Conservation (phyloP, 2,329 filamentous ascomycete species). For the Diplodia scrobiculata region DNA sequence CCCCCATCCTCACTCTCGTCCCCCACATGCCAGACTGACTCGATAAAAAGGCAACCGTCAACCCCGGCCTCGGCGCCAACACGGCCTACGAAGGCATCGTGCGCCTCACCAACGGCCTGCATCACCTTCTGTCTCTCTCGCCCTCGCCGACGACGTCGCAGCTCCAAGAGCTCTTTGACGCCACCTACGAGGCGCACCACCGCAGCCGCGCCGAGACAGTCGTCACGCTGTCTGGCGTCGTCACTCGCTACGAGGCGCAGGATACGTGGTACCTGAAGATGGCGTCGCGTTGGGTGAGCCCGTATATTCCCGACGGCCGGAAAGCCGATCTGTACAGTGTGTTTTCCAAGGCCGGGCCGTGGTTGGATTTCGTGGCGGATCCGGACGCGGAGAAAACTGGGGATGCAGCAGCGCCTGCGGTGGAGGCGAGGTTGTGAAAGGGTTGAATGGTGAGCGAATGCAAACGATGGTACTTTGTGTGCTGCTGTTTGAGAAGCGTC, state of each 20-base stretch:
- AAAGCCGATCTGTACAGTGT: conserved; percentile 11
- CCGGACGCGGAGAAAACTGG: background rate
- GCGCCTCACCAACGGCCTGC: conserved; percentile 9
- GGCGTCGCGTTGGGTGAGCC: conserved; percentile 13
- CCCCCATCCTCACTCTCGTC: too few relatives aligned
- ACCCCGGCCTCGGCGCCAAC: conserved; percentile 23
- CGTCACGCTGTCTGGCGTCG: conserved; percentile 1
- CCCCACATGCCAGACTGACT: too few relatives aligned
- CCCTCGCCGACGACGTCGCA: background rate
- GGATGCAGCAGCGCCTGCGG: background rate
- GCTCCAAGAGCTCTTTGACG: background rate
- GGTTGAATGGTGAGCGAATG: too few relatives aligned
- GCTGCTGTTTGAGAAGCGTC: too few relatives aligned
- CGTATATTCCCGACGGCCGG: conserved; percentile 14
- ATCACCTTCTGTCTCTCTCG: background rate
- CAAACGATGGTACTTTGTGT: too few relatives aligned
- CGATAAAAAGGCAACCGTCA: conserved; percentile 4
- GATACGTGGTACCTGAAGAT: conserved; percentile 18
- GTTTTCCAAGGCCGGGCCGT: conserved; percentile 1
- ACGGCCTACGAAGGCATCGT: conserved; percentile 16
- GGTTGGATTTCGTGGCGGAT: conserved; percentile 6
- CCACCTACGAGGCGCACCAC: conserved; percentile 4
- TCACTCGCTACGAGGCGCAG: conserved; percentile 19
- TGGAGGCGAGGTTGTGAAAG: conserved; percentile 7
- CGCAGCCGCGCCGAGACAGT: conserved; percentile 8